These are phyloP conservation scores for Flaveria ramosissima DNA, from an alignment of 129 eudicot species.

Conservation along the genomic window DNA sequence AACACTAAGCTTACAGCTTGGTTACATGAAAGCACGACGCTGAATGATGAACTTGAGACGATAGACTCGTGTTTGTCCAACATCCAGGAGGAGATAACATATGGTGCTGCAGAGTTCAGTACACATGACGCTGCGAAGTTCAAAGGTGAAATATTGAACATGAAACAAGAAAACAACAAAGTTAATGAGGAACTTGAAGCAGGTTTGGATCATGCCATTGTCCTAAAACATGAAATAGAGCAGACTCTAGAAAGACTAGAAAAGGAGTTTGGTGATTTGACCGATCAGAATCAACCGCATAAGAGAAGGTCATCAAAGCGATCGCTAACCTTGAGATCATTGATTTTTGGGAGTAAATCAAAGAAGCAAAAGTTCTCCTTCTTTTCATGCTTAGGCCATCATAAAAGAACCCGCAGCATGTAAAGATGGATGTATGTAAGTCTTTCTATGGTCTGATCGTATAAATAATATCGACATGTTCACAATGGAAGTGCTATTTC, in stretches of 20 bases:
- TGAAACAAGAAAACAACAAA: constrained; percentile 89
- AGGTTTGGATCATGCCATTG: constrained; percentile 53
- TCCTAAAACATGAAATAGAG: constrained; percentile 55
- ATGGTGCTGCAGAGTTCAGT: constrained; percentile 57
- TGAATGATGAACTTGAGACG: constrained; percentile 64
- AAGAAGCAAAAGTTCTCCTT: constrained; percentile 65
- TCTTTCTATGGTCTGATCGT: constrained; percentile 1
- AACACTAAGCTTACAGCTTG: constrained; percentile 56
- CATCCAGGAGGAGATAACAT: constrained; percentile 59
- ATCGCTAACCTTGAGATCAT: constrained; percentile 52
- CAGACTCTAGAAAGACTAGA: constrained; percentile 54
- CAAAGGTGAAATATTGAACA: constrained; percentile 77
- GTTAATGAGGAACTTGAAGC: constrained; percentile 76
- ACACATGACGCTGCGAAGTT: constrained; percentile 83
- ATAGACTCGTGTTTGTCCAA: constrained; percentile 50
- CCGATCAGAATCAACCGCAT: constrained; percentile 34
- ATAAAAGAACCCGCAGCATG: constrained; percentile 26
- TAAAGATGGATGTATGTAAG: constrained; percentile 30
- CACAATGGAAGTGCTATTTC: background rate
- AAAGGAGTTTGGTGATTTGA: constrained; percentile 49
- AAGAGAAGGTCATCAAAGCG: constrained; percentile 32
- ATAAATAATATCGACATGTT: constrained; percentile 16
- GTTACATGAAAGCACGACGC: constrained; percentile 54
- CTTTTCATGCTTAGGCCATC: constrained; percentile 55
- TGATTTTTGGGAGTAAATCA: constrained; percentile 67